Base-by-base conservation (phyloP, 2,329 filamentous ascomycete genomes). In the Aspergillus sp. region DNA sequence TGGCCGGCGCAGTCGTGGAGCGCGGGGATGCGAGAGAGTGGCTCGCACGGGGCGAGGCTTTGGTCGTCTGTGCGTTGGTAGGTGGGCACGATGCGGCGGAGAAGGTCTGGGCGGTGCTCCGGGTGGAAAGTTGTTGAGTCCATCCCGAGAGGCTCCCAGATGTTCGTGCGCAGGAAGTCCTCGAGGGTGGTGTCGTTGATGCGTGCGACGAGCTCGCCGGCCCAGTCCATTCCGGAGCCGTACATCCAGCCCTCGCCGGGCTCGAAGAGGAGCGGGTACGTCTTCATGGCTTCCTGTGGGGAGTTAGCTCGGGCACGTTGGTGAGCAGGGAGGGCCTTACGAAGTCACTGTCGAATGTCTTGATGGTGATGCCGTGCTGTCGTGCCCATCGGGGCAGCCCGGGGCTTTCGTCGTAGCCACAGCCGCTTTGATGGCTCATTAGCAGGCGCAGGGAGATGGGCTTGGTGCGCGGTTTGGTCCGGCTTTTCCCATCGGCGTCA, bases 1-100 rank as follows among this genome's bases (percentile, higher is more conserved):
- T 47, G 45, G 45, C 45, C 45, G 45, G 12, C 45, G 27, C 45
- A 47, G 45, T 47, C 45, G 45, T 47, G 45, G 25, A 47, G 45
- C 25, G 45, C 45, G 11, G 45, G 45, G 45, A 47, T 47, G 27
- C 45, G 45, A 3, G 45, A 47, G 27, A 47, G 45, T 4, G 45
- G 27, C 21, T 33, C 15, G 27, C 45, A 27, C n/a, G 45, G 27
- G 0, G 27, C 27, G 45, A 47, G 45, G 45, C 45, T 4, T 33
- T 47, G 45, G 45, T 47, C 45, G 8, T 47, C 25, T 17, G 45
- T 47, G 8, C 45, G 23, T 19, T 47, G n/a, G 45, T 47, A 47
- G 14, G 25, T 47, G 25, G 45, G 45, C 4, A 49, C 46, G 27
- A 49, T 17, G 9, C 46, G 46, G n/a, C n/a, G 15, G 12, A 35